phyloP scores from a whole-genome alignment of 2,329 filamentous ascomycete species.

The Aureobasidium sp. region DNA sequence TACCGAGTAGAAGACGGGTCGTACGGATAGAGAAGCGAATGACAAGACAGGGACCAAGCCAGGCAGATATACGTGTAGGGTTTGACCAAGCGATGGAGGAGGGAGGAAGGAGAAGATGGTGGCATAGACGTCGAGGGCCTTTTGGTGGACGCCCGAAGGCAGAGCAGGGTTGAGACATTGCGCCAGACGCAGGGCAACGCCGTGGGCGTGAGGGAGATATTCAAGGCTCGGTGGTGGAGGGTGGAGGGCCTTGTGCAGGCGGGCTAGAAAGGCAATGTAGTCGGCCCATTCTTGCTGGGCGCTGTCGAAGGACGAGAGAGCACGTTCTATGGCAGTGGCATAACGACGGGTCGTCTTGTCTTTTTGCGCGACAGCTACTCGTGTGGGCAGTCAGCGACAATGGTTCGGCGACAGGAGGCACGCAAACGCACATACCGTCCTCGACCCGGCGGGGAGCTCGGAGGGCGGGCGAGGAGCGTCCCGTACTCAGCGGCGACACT shows the following conservation, averaged over 20 bases:
- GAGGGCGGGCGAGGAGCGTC: slow-evolving; percentile 64
- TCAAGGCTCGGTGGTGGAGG: slow-evolving; percentile 64
- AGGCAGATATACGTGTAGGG: slow-evolving; percentile 81
- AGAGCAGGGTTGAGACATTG: slow-evolving; percentile 91
- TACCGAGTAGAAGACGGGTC: slow-evolving; percentile 74
- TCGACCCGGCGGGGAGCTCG: slow-evolving; percentile 70
- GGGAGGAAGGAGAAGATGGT: slow-evolving; percentile 84
- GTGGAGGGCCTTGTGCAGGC: slow-evolving; percentile 87
- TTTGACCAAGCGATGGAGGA: slow-evolving; percentile 52
- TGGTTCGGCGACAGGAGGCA: not conserved
- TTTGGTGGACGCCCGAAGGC: slow-evolving; percentile 95
- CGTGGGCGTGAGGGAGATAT: slow-evolving; percentile 69
- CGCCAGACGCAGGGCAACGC: slow-evolving; percentile 81
- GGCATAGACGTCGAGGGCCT: slow-evolving; percentile 85
- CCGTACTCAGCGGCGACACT: slow-evolving; percentile 67
- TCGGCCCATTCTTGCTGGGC: slow-evolving; percentile 97
- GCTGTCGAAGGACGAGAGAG: slow-evolving; percentile 82
- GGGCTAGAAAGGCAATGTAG: slow-evolving; percentile 93
- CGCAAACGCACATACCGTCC: slow-evolving; percentile 52
- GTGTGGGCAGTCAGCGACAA: not conserved
- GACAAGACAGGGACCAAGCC: slow-evolving; percentile 82
- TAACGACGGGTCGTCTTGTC: slow-evolving; percentile 75
- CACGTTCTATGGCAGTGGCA: slow-evolving; percentile 77
- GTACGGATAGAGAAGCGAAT: slow-evolving; percentile 87
- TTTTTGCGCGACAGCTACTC: not conserved